These are phyloP conservation scores for Hygrophila difformis DNA, from an alignment of 257 asterid genomes.

Conservation along the genomic window DNA sequence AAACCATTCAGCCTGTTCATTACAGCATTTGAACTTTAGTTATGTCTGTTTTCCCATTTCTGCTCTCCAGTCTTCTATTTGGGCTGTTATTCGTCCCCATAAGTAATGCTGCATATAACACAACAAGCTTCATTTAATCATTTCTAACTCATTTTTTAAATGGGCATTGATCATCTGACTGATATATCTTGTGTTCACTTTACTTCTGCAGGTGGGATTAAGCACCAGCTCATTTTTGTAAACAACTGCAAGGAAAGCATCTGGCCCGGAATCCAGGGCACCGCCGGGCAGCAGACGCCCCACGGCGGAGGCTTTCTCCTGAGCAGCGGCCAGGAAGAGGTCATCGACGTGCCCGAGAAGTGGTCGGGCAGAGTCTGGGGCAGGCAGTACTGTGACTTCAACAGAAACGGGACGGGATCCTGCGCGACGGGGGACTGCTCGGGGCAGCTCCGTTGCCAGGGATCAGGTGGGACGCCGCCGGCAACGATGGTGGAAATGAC, in stretches of 20 bases:
- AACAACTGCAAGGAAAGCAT: conserved; percentile 80
- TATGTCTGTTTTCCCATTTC: conserved; percentile 25
- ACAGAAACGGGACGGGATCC: conserved; percentile 39
- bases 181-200: background rate
- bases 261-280: conserved; percentile 81
- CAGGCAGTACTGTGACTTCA: conserved; percentile 54
- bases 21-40: background rate
- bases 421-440: conserved; percentile 82
- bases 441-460: conserved; percentile 57
- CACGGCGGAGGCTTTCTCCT: conserved; percentile 70
- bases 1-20: conserved; percentile 5
- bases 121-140: conserved; percentile 20
- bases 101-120: too few species aligned
- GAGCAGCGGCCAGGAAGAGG: conserved; percentile 46
- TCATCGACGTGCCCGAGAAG: conserved; percentile 54
- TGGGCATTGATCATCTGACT: background rate
- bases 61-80: conserved; percentile 21
- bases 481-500: conserved; percentile 99
- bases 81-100: conserved; percentile 22
- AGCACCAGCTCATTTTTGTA: conserved; percentile 57
- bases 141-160: background rate
- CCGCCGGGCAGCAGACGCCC: conserved; percentile 58
- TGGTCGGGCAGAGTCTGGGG: conserved; percentile 97
- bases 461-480: conserved; percentile 72
- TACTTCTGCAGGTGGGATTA: background rate